Evolutionary conservation across 2,329 filamentous ascomycete genomes (phyloP), one percentile per base, ranked within the genome.

Genomic region (Aspergillus ruber): DNA sequence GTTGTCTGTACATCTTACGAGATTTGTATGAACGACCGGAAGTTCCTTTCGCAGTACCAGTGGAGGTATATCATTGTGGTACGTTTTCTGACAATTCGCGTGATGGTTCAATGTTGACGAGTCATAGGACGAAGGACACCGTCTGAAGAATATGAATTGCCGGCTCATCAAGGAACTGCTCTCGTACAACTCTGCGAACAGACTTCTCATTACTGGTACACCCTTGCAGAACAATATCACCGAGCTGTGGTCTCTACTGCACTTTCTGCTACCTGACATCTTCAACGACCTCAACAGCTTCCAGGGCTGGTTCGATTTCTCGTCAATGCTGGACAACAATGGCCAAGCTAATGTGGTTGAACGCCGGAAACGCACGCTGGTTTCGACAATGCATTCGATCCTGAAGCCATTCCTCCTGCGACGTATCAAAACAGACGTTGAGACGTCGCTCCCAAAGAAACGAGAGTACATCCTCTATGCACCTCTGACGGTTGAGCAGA

Each of bases 51-150:
- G 0, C 85, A 86, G 48, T 91, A 95, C 48, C 85, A 90, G 32
- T 98, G 93, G 93, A 89, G 94, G 46, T 96, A 95, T 58, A 96
- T 98, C 60, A 93, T 98, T 56, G 95, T 98, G 51, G 85, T 86
- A 69, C 53, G 61, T 63, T 29, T 15, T 15, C 25, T n/a, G 8
- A 4, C 9, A 12, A 5, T 15, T 3, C 23, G 36, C 12, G 20
- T 23, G 18, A 27, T 38, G 5, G 9, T 5, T 4, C 18, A 7
- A 48, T 27, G 29, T 57, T 62, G 53, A 61, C 39, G 25, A 41
- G 12, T 21, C 20, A 17, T 49, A 87, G 83, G 91, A 98, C 57
- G 93, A 98, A 70, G 93, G 93, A 0, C 93, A 98, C 64, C 85
- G 93, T 1, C 84, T 98, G 78, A 98, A 98, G 73, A 98, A 98